Evolutionary conservation across 148 eudicot species (phyloP).

Genomic region (Fagopyrum tataricum): DNA sequence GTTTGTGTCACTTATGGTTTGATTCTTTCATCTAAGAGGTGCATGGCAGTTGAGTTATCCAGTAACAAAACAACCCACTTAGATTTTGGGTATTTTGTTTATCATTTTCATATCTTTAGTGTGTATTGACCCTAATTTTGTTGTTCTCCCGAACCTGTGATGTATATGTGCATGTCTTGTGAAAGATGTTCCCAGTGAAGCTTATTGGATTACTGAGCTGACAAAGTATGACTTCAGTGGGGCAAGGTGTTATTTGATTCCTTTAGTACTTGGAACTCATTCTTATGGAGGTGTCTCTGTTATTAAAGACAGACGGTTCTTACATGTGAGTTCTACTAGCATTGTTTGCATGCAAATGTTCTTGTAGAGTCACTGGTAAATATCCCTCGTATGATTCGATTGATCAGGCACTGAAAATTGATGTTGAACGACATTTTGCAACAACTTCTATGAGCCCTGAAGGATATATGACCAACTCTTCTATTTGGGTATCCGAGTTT

Average conservation of each 20-base stretch:
- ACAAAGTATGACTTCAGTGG: conserved; percentile 67
- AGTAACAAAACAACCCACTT: too few relatives aligned
- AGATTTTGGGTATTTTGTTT: too few relatives aligned
- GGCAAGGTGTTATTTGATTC: conserved; percentile 67
- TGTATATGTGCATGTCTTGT: conserved; percentile 43
- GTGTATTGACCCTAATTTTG: too few relatives aligned
- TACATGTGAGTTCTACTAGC: conserved; percentile 25
- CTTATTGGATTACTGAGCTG: conserved; percentile 71
- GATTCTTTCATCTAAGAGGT: conserved; percentile 30
- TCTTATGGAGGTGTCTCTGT: conserved; percentile 35
- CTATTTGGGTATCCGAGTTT: conserved; percentile 10
- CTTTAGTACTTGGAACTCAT: conserved; percentile 87
- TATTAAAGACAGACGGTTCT: conserved; percentile 21
- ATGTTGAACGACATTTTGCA: neutral
- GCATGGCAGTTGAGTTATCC: conserved; percentile 27
- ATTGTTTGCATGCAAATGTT: conserved; percentile 5
- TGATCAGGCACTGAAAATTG: neutral
- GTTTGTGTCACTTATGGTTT: neutral
- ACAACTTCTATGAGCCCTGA: neutral
- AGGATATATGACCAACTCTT: neutral
- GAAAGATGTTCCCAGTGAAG: conserved; percentile 72
- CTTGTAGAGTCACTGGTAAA: neutral
- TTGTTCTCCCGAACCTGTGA: conserved; percentile 44
- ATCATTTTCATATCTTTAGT: too few relatives aligned
- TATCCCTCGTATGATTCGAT: neutral